Base-by-base conservation (phyloP, 2,329 filamentous ascomycete species). In the Spiromastix sp. region DNA sequence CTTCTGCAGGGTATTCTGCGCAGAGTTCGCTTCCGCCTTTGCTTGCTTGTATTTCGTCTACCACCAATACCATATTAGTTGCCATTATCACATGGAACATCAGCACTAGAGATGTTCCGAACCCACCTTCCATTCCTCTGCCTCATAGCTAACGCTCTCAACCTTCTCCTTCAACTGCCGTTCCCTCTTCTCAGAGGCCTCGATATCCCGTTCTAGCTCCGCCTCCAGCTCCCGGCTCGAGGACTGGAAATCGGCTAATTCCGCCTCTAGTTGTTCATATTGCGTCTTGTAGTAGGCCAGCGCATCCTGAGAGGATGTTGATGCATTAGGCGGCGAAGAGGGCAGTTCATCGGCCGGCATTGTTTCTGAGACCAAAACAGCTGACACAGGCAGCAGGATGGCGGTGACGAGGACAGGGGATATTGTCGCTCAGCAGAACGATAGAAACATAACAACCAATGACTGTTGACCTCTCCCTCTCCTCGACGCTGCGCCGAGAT, bases 101-200 rank as follows among this genome's bases (percentile, higher is more conserved):
- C 21, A 7, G 27, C 8, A 8, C 15, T 16, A 13, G 12, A 32
- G 2, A 10, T n/a, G 4, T 19, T 12, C 12, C 5, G 21, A n/a
- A 55, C 74, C 60, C 67, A 89, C 86, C 79, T 96, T 96, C 91
- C 91, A 98, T 63, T 98, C 91, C 39, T 96, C 86, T 1, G 91
- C 87, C 59, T 96, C 87, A 54, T 85, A 98, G 32, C 73, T 77
- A 43, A 93, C 61, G 24, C 71, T 73, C 59, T 96, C 89, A 1
- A 85, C 81, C 66, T 89, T 93, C 59, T 93, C 81, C 57, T 87
- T 80, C 48, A 95, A 63, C 45, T 78, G 70, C 44, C 86, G 75
- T 64, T 96, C 89, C 50, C 86, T 77, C 67, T 93, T 93, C 68
- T 98, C 91, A 29, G 87, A 87, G 29, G 85, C 81, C 51, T 96